These are phyloP conservation scores for Hordeum vulgare DNA, from an alignment of 176 grass and related monocot species.

Conservation along the genomic window MorexV3_pseudomolecules_assembly NC_058518.1:485578853-485579352, in stretches of 20 bases:
- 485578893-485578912: conserved; percentile 28
- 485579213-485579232: conserved; percentile 18
- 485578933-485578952: not conserved
- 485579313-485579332: conserved; percentile 1
- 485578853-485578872: not conserved
- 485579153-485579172: not conserved
- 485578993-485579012: conserved; percentile 36
- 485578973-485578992: not conserved
- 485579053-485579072: conserved; percentile 14
- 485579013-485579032: conserved; percentile 18
- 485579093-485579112: conserved; percentile 16
- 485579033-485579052: conserved; percentile 18
- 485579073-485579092: conserved; percentile 25
- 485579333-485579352: conserved; percentile 38
- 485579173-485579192: not conserved
- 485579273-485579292: not conserved
- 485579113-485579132: conserved; percentile 6
- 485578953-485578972: conserved; percentile 17
- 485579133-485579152: not conserved
- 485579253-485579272: conserved; percentile 20
- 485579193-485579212: not conserved
- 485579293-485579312: not conserved
- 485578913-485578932: conserved; percentile 31
- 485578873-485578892: conserved; percentile 1
- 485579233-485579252: conserved; percentile 16